Conservation (phyloP, 192 early-diverging fungal species). For the Chytriomyces hyalinus region DNA sequence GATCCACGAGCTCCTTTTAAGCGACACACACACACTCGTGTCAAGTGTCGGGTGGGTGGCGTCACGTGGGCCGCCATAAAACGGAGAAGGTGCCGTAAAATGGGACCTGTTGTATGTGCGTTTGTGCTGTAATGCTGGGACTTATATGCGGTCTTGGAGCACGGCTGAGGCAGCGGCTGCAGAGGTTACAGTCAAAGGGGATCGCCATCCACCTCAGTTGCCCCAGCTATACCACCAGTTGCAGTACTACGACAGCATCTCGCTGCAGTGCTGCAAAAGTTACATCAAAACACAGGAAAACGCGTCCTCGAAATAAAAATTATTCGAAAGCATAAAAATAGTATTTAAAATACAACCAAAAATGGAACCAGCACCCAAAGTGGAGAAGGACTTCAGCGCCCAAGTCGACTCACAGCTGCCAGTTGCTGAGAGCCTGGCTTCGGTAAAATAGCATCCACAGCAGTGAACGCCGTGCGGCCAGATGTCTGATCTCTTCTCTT, state of each 20-base stretch:
- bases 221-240: background rate
- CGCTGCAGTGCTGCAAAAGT: background rate
- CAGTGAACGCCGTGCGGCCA: background rate
- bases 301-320: background rate
- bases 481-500: background rate
- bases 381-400: slow-evolving; percentile 90
- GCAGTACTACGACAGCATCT: background rate
- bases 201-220: too few relatives aligned
- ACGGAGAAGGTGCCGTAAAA: too few relatives aligned
- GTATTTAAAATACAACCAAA: slow-evolving; percentile 15
- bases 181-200: too few relatives aligned
- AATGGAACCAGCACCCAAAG: slow-evolving; percentile 63
- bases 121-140: too few relatives aligned
- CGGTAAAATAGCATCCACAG: slow-evolving; percentile 46
- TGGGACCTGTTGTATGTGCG: too few relatives aligned
- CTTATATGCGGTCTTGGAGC: too few relatives aligned
- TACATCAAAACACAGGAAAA: background rate
- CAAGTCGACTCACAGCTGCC: slow-evolving; percentile 80
- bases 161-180: too few relatives aligned
- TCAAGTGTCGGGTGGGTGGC: too few relatives aligned
- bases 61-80: too few relatives aligned
- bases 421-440: slow-evolving; percentile 72
- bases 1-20: too few relatives aligned
- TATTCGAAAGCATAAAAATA: slow-evolving; percentile 8
- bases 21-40: too few relatives aligned